Base-by-base conservation (phyloP, 129 eudicot species). In the Mikania micrantha region DNA sequence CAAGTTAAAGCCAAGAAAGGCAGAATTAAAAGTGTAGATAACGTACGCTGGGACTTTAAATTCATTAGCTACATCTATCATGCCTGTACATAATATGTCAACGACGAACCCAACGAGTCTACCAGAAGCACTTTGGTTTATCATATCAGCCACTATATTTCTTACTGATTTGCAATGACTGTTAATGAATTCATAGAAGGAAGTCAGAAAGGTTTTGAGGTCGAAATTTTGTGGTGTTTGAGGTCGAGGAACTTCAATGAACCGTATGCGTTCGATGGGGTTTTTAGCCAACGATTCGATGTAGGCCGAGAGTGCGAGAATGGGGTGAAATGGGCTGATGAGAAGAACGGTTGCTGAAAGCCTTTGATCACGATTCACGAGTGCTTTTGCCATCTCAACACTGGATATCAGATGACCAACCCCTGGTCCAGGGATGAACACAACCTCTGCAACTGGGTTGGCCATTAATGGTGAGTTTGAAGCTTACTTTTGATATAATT, bases 41-140 rank as follows among this genome's bases (percentile, higher is more conserved):
- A 75, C 35, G 60, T 75, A 75, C 0, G 58, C 20, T 8, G 78
- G 80, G 16, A 80, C 24, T 4, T 36, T 49, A 27, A 80, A 56
- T 54, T 80, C 82, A 19, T 70, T 59, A 1, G 85, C 85, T 19
- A 80, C 78, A 50, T 80, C 84, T 17, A 80, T 80, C 77, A 75
- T 75, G 22, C 57, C 11, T 0, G 65, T 57, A 47, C 78, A 80
- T 17, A 80, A 64, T 45, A 70, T 41, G 40, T 80, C 84, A 54
- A 80, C 40, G 1, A 75, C 73, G 7, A 67, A 47, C 24, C 74
- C 69, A 36, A 44, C 73, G 1, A 77, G 50, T 41, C 10, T 64
- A 6, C 25, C 0, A 17, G 61, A 31, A 11, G 35, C 36, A 54
- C 5, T 25, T 9, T 31, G 48, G 2, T 36, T 31, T 61, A 61